These are phyloP conservation scores for Dissophora globulifera DNA, from an alignment of 192 early-diverging fungal genomes.

Conservation along the genomic window DNA sequence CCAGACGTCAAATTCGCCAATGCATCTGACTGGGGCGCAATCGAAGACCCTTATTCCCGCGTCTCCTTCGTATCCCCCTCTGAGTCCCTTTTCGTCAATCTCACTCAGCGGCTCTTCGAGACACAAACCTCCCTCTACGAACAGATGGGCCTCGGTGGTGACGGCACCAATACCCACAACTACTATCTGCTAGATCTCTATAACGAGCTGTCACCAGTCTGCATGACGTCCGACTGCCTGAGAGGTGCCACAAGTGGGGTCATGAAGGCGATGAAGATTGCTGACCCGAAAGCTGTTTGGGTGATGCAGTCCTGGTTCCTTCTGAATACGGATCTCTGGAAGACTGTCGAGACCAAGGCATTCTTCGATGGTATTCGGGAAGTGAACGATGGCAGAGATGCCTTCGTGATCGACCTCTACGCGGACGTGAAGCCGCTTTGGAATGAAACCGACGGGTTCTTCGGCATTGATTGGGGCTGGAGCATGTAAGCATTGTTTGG, in stretches of 20 bases:
- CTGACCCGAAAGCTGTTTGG: constrained; percentile 48
- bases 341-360: constrained; percentile 13
- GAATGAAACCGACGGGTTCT: constrained; percentile 31
- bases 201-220: constrained; percentile 30
- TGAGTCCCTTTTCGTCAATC: constrained; percentile 24
- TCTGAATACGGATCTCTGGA: constrained; percentile 24
- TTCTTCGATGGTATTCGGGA: constrained; percentile 48
- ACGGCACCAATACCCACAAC: background rate
- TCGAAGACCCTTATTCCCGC: constrained; percentile 1
- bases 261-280: constrained; percentile 36
- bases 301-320: constrained; percentile 48
- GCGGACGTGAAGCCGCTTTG: constrained; percentile 37
- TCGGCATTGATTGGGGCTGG: constrained; percentile 53
- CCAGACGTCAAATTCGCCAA: constrained; percentile 17
- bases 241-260: constrained; percentile 9
- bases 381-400: constrained; percentile 25
- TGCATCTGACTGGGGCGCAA: constrained; percentile 26
- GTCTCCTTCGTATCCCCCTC: constrained; percentile 27
- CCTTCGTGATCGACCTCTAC: constrained; percentile 47
- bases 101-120: constrained; percentile 29
- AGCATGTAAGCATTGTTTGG: constrained; percentile 43
- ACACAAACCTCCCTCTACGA: constrained; percentile 26
- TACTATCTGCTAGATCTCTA: constrained; percentile 41
- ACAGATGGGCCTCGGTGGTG: background rate
- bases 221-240: constrained; percentile 20